Evolutionary conservation across 1,139 yeast genomes (phyloP).

Genomic region (Pichia sp.): DNA sequence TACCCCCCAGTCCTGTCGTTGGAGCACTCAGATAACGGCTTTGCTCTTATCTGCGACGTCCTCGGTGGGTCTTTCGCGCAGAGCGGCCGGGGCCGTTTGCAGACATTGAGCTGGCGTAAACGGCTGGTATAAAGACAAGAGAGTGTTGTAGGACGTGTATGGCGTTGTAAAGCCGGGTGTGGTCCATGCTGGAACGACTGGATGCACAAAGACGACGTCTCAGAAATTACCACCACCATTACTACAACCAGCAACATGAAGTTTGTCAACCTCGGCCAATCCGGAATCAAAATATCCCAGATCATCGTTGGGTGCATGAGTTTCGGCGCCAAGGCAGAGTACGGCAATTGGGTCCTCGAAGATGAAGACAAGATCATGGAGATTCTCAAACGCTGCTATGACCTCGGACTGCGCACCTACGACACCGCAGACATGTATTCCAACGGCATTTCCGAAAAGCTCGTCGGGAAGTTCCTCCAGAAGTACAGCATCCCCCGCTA

Average conservation of each 20-base stretch:
- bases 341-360: slow-evolving; percentile 46
- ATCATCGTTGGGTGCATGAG: slow-evolving; percentile 58
- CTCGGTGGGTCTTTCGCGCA: not conserved
- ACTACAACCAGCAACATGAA: no score
- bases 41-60: not conserved
- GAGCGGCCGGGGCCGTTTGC: not conserved
- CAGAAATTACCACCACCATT: no score
- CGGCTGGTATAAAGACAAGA: not conserved
- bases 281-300: slow-evolving; percentile 50
- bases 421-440: slow-evolving; percentile 53
- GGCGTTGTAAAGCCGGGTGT: no score
- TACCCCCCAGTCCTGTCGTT: no score
- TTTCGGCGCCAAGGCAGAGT: slow-evolving; percentile 40
- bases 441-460: slow-evolving; percentile 40
- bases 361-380: slow-evolving; percentile 38
- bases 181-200: no score
- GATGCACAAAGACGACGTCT: no score
- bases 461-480: slow-evolving; percentile 42
- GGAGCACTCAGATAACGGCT: not conserved
- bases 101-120: not conserved
- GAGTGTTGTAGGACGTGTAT: no score
- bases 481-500: slow-evolving; percentile 42
- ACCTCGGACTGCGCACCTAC: slow-evolving; percentile 48
- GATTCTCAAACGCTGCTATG: slow-evolving; percentile 48
- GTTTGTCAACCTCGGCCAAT: slow-evolving; percentile 1